Conservation (phyloP, 2,329 filamentous ascomycete species). For the Cladosporium sp. region DNA sequence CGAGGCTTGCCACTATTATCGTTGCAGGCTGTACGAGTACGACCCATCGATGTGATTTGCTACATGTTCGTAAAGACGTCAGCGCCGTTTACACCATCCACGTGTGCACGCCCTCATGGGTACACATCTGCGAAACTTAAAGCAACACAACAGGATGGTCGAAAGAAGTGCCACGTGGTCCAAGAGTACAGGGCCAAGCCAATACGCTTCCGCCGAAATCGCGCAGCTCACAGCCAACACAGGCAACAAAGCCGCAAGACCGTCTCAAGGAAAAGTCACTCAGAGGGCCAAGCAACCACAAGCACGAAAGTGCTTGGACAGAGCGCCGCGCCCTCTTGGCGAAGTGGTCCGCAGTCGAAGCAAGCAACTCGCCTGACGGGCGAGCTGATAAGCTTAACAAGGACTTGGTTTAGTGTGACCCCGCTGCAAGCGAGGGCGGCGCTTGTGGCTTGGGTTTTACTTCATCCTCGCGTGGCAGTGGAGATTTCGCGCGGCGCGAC, state of each 20-base stretch:
- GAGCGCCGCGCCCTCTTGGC: slow-evolving; percentile 16
- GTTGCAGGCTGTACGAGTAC: not conserved
- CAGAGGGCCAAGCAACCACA: slow-evolving; percentile 13
- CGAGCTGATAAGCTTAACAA: slow-evolving; percentile 19
- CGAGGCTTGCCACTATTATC: not conserved
- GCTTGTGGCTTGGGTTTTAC: slow-evolving; percentile 20
- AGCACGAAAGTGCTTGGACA: slow-evolving; percentile 15
- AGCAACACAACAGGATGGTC: not conserved
- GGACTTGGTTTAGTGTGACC: slow-evolving; percentile 17
- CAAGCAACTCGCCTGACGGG: slow-evolving; percentile 19
- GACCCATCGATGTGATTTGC: not conserved
- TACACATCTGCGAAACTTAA: not conserved
- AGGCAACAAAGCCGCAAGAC: slow-evolving; percentile 5
- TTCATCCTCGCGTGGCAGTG: slow-evolving; percentile 19
- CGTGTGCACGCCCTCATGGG: not conserved
- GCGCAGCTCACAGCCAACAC: not conserved
- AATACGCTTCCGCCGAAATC: slow-evolving; percentile 12
- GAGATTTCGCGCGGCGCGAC: slow-evolving; percentile 12
- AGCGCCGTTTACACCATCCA: not conserved
- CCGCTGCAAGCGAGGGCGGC: slow-evolving; percentile 9
- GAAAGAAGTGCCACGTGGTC: slow-evolving; percentile 2
- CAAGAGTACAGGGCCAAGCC: not conserved
- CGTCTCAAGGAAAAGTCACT: slow-evolving; percentile 14
- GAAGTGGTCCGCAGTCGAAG: slow-evolving; percentile 16
- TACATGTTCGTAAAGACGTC: not conserved